Evolutionary conservation across 2,329 filamentous ascomycete species (phyloP).

Genomic region (Cordyceps militaris): DNA sequence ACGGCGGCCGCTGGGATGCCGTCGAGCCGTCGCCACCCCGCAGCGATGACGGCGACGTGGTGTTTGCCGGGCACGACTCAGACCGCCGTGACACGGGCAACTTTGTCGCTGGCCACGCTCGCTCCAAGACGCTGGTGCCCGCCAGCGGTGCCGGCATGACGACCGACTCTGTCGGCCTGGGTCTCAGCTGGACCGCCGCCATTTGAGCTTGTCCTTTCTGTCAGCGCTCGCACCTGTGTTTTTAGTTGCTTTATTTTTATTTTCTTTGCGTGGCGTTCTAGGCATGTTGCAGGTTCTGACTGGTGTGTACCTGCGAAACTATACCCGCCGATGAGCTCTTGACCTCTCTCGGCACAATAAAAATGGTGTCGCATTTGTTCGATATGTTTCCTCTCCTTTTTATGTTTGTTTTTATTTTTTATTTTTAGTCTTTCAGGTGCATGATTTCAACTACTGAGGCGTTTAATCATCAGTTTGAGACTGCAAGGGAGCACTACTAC

Average conservation of each 20-base stretch:
- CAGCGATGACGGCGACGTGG: constrained; percentile 20
- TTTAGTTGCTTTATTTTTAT: not conserved
- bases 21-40: constrained; percentile 25
- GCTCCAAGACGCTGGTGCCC: constrained; percentile 28
- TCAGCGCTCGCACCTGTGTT: not conserved
- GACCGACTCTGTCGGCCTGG: not conserved
- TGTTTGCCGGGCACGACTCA: constrained; percentile 10
- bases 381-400: not conserved
- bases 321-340: constrained; percentile 8
- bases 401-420: not conserved
- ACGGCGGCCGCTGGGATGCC: constrained; percentile 19
- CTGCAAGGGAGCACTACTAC: not conserved
- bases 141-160: not conserved
- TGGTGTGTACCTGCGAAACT: not conserved
- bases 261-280: not conserved
- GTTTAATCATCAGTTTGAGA: not conserved
- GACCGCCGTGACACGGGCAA: constrained; percentile 12
- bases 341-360: constrained; percentile 3
- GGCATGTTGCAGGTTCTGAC: not conserved
- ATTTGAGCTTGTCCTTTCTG: not conserved
- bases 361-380: not conserved
- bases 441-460: not conserved
- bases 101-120: constrained; percentile 26
- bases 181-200: constrained; percentile 10
- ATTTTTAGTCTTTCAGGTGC: not conserved